Conservation (phyloP, 768 basidiomycete species). For the Lentinula sp. region DNA sequence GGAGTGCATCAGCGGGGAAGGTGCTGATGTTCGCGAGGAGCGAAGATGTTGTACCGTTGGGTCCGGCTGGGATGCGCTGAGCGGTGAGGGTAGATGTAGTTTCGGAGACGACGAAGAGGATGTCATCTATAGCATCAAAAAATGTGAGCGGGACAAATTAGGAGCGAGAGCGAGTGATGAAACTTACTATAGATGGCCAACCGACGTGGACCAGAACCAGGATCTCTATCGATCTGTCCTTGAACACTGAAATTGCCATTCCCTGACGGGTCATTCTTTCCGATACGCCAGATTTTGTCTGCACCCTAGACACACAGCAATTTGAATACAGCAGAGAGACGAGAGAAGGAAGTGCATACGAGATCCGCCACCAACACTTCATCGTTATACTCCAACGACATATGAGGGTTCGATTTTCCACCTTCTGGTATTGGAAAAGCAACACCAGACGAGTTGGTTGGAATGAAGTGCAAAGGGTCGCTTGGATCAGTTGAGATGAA, state of each 20-base stretch:
- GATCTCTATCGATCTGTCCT: conserved; percentile 54
- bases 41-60: conserved; percentile 38
- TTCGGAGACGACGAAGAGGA: conserved; percentile 49
- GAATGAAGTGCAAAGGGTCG: conserved; percentile 25
- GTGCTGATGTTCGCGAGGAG: conserved; percentile 41
- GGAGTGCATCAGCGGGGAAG: conserved; percentile 32
- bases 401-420: conserved; percentile 59
- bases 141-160: neutral
- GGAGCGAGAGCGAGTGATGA: conserved; percentile 10
- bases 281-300: conserved; percentile 66
- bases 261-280: conserved; percentile 32
- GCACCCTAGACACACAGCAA: conserved; percentile 36
- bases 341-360: conserved; percentile 27
- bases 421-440: conserved; percentile 44
- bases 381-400: conserved; percentile 46
- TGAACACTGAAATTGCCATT: conserved; percentile 46
- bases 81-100: conserved; percentile 45
- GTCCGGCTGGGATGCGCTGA: conserved; percentile 40
- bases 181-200: conserved; percentile 28
- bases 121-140: conserved; percentile 22
- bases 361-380: conserved; percentile 65
- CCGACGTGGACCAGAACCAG: conserved; percentile 62
- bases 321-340: neutral
- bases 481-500: conserved; percentile 33
- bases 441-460: conserved; percentile 33